Percentiles rank a stretch among this genome's conserved stretches.
Conservation (phyloP, 495 filamentous ascomycete species). For the Penicillium robsamsonii region DNA sequence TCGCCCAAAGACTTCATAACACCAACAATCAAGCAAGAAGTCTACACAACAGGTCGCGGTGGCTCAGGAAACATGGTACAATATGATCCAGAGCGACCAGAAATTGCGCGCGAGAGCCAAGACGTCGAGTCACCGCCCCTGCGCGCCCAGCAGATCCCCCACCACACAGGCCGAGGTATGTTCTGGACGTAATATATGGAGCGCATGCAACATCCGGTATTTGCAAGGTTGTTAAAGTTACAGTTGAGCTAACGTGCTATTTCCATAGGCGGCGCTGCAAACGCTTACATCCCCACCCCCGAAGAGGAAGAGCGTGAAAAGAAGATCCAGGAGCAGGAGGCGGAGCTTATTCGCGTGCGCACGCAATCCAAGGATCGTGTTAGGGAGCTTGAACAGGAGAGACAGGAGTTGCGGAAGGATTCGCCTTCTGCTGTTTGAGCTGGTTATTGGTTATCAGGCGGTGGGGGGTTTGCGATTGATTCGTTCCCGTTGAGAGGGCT, state of each 20-base stretch:
- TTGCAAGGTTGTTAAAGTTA: background rate
- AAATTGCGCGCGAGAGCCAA: conserved; percentile 73
- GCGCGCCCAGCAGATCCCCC: conserved; percentile 42
- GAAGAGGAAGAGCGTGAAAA: conserved; percentile 39
- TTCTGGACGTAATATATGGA: background rate
- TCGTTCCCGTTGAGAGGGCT: background rate
- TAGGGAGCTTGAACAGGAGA: conserved; percentile 34
- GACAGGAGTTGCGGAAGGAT: conserved; percentile 26
- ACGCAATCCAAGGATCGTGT: conserved; percentile 39
- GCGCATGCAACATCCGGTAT: background rate
- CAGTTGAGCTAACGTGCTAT: conserved; percentile 4
- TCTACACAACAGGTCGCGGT: conserved; percentile 80
- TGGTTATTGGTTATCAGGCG: background rate
- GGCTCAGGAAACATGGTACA: conserved; percentile 75
- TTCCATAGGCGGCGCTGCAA: conserved; percentile 41
- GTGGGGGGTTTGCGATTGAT: background rate
- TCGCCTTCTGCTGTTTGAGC: conserved; percentile 19
- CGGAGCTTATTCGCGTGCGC: conserved; percentile 37
- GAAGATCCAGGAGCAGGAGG: conserved; percentile 33
- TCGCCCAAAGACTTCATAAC: conserved; percentile 66
- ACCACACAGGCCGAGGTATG: conserved; percentile 49
- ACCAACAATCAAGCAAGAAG: conserved; percentile 74
- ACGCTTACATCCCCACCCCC: conserved; percentile 40
- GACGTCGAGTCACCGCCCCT: conserved; percentile 66
- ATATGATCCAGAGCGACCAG: conserved; percentile 59